These are phyloP conservation scores for Clarireedia hainanense DNA, from an alignment of 2,329 filamentous ascomycete species.

Conservation along the genomic window DNA sequence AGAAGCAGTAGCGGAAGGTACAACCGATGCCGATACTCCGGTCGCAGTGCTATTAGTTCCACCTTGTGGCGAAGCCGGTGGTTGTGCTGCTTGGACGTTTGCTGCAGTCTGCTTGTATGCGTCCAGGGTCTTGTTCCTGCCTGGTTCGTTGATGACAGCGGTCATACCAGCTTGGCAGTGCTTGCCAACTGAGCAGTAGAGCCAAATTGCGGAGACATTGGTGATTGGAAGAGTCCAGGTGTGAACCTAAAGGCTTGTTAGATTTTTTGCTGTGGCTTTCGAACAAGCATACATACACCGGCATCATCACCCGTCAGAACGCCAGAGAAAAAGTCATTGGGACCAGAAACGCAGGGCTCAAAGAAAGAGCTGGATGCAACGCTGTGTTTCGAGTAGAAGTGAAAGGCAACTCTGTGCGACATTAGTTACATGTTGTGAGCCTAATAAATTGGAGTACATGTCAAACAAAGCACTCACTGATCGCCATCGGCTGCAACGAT, in stretches of 20 bases:
- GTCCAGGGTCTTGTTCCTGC: background rate
- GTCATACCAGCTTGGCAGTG: slow-evolving; percentile 54
- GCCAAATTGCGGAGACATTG: slow-evolving; percentile 64
- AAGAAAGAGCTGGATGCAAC: slow-evolving; percentile 74
- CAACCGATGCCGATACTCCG: background rate
- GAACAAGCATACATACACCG: slow-evolving; percentile 29
- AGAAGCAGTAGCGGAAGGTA: background rate
- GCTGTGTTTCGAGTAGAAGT: slow-evolving; percentile 57
- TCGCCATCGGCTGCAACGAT: slow-evolving; percentile 53
- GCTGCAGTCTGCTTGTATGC: background rate
- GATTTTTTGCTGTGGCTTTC: slow-evolving; percentile 33
- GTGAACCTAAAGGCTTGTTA: slow-evolving; percentile 37
- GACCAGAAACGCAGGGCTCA: slow-evolving; percentile 52
- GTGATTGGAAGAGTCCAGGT: slow-evolving; percentile 66
- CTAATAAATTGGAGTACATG: slow-evolving; percentile 52
- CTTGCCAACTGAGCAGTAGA: slow-evolving; percentile 66
- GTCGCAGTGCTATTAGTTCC: background rate
- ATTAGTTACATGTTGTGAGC: slow-evolving; percentile 37
- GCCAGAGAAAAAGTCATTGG: slow-evolving; percentile 56
- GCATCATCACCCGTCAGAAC: slow-evolving; percentile 43
- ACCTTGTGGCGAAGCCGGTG: background rate
- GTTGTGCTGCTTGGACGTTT: background rate
- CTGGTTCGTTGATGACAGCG: slow-evolving; percentile 33
- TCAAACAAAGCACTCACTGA: background rate
- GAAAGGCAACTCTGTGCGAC: background rate